Evolutionary conservation across 495 filamentous ascomycete genomes (phyloP).

Genomic region (Pyrenopolyporus hunteri): DNA sequence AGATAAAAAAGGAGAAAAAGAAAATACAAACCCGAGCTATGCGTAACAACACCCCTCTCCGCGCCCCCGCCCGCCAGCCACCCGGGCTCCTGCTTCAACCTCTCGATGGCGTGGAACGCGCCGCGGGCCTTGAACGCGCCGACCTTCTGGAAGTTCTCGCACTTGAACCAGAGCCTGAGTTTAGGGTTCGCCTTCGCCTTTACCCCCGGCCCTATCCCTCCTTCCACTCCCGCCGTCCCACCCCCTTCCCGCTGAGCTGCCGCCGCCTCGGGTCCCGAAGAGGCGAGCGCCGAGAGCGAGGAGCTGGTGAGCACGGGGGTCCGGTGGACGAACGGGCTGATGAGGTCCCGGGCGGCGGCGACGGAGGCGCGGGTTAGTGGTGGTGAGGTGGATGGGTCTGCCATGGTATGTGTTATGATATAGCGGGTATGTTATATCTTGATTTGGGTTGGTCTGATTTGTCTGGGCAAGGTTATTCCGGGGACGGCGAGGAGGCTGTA

Average conservation of each 20-base stretch:
- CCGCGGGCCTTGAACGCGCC: constrained; percentile 94
- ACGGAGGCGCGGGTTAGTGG: constrained; percentile 74
- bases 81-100: constrained; percentile 69
- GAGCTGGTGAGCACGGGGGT: constrained; percentile 82
- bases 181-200: constrained; percentile 57
- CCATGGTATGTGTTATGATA: constrained; percentile 48
- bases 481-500: neutral
- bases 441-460: no score
- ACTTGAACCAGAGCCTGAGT: constrained; percentile 90
- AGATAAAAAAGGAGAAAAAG: neutral
- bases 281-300: constrained; percentile 76
- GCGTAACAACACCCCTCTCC: constrained; percentile 82
- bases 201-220: constrained; percentile 50
- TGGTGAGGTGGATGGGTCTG: constrained; percentile 55
- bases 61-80: constrained; percentile 57
- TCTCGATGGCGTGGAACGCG: constrained; percentile 83
- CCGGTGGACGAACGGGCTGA: constrained; percentile 76
- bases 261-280: no score
- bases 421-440: neutral
- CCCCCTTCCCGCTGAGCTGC: constrained; percentile 45
- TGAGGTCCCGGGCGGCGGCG: constrained; percentile 69
- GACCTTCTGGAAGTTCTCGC: constrained; percentile 89
- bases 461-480: no score
- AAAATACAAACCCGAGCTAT: constrained; percentile 76
- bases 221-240: constrained; percentile 54